Evolutionary conservation across 192 early-diverging fungal genomes (phyloP), one percentile per base, ranked within the genome.

Genomic region (Paraglomus occultum): DNA sequence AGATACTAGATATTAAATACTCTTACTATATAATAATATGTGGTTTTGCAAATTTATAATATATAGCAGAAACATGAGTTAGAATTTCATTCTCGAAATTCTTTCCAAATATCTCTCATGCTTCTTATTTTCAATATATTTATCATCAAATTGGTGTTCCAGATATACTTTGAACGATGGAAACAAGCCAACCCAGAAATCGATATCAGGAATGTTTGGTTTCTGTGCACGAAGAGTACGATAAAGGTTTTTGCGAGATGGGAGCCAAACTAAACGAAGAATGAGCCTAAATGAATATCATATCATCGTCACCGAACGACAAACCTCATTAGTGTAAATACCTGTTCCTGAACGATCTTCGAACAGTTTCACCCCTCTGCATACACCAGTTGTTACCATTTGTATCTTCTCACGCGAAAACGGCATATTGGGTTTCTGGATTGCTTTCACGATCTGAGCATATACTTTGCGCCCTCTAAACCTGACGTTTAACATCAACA

Each of bases 331-430:
- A 39, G 40, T 7, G 6, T 23, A 6, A 52, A 51, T 58, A 70
- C 46, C 74, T 8, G 48, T 43, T 14, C 31, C 65, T 46, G 51
- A 60, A 45, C 66, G 44, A 70, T 80, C 79, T 10, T 49, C 44
- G 46, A 80, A 80, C 12, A 80, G 53, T 31, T 10, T 44, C 18
- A 80, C 61, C 14, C 73, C 75, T 8, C 71, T 44, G 42, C 59
- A 75, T 8, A 12, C 57, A 17, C 79, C 79, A 0, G 6, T 20
- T 2, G 77, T 9, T 42, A 80, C 17, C 79, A 80, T 80, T 57
- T 69, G 52, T 8, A 80, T 74, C 59, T 80, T 80, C 46, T 70
- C 75, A 43, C 62, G 20, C 1, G 71, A 62, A 8, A 51, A 58
- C 6, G 7, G 14, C 75, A 80, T 75, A 18, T 22, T 40, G 31